Evolutionary conservation across 2,329 filamentous ascomycete species (phyloP).

Genomic region (Fonsecaea pugnacius): DNA sequence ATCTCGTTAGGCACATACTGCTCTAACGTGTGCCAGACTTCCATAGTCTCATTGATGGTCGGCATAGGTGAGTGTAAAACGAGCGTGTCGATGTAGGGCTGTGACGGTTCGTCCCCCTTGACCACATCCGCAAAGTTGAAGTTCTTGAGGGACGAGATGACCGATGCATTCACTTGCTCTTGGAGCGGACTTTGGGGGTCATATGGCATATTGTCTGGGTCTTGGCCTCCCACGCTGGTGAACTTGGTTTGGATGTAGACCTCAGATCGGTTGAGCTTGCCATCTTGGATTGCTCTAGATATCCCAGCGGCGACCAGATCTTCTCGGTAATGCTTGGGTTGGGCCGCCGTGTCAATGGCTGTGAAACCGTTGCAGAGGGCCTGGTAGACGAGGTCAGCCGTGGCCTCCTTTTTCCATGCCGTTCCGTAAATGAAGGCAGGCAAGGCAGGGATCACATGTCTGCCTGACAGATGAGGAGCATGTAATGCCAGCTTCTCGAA

Average conservation of each 20-base stretch:
- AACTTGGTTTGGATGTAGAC: conserved; percentile 85
- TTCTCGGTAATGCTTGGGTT: conserved; percentile 79
- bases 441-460: conserved; percentile 37
- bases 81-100: conserved; percentile 61
- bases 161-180: conserved; percentile 69
- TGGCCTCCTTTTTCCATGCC: conserved; percentile 79
- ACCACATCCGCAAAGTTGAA: conserved; percentile 32
- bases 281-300: conserved; percentile 62
- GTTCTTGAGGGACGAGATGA: conserved; percentile 69
- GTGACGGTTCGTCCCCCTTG: conserved; percentile 44
- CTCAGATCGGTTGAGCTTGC: conserved; percentile 62
- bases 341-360: conserved; percentile 76
- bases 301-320: conserved; percentile 70
- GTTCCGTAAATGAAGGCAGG: conserved; percentile 71
- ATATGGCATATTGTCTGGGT: conserved; percentile 66
- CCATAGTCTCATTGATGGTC: conserved; percentile 58
- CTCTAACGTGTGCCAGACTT: conserved; percentile 70
- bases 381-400: conserved; percentile 67
- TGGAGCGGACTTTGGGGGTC: conserved; percentile 61
- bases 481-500: conserved; percentile 33
- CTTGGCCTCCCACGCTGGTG: conserved; percentile 67
- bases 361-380: conserved; percentile 70
- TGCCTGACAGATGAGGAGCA: conserved; percentile 27
- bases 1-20: conserved; percentile 68
- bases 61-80: conserved; percentile 63